Conservation (phyloP, 306 rosid species). For the Quercus suber region DNA sequence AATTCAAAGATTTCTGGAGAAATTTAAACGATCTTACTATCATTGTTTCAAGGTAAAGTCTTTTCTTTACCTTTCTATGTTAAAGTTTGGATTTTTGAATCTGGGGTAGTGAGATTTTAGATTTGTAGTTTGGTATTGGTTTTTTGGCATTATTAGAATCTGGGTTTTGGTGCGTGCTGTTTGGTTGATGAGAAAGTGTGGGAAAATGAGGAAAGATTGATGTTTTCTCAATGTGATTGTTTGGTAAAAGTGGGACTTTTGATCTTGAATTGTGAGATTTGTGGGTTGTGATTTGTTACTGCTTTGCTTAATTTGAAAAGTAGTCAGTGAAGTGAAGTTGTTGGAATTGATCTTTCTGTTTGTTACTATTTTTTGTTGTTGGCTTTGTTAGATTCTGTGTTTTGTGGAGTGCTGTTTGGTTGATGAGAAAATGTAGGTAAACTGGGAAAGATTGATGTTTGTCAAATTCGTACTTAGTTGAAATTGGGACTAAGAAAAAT, state of each 20-base stretch:
- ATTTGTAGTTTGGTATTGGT: background rate
- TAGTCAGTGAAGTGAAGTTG: background rate
- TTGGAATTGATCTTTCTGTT: background rate
- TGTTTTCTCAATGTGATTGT: too few species aligned
- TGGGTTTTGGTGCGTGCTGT: too few species aligned
- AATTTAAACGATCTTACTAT: background rate
- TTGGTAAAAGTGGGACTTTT: background rate
- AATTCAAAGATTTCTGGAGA: background rate
- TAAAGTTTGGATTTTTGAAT: background rate
- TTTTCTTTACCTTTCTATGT: background rate
- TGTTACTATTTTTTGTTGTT: background rate
- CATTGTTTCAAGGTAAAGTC: conserved; percentile 23
- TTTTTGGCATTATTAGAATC: too few species aligned
- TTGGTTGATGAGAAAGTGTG: too few species aligned
- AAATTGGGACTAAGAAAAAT: background rate
- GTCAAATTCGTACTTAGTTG: background rate
- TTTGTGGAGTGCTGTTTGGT: conserved; percentile 7
- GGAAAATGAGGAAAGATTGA: too few species aligned
- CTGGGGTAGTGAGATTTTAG: background rate
- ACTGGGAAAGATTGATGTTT: background rate
- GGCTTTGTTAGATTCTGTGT: background rate
- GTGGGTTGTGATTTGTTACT: background rate
- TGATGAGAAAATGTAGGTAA: conserved; percentile 14
- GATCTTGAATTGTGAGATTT: background rate
- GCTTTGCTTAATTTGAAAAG: background rate